Base-by-base conservation (phyloP, 106 monocot genomes). In the Apostasia ramifera region DNA sequence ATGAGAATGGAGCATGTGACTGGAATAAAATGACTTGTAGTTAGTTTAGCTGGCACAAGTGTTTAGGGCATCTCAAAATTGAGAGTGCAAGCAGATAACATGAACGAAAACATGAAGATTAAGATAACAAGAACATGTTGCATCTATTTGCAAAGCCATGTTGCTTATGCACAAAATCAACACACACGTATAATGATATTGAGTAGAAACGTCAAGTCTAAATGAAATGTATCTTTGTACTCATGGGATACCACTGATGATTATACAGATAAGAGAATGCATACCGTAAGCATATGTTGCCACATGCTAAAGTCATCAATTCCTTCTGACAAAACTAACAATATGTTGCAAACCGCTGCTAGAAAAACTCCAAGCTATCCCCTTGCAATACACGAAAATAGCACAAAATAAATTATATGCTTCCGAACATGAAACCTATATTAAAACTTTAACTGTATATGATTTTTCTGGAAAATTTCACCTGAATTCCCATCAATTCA, bases 401-500 rank as follows among this genome's bases (percentile, higher is more conserved):
- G 61, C 37, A 75, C 41, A 66, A 59, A 55, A 37, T 55, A 55
- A 59, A 75, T 78, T 59, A 86, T 66, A 68, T 74, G 70, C 37
- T 42, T 39, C 42, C 43, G 67, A 53, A 59, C 4, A 70, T 2
- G 2, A 38, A 73, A 47, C 44, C 68, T 61, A n/a, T 52, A 12
- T 1, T 9, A 71, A 61, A 44, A 45, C 4, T 13, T 26, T 26
- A 26, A 26, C 26, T 26, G 26, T 26, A 26, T 26, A 26, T 26
- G 2, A 13, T 65, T 69, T 66, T 61, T 57, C 13, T 41, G 13
- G 42, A 64, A 54, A 74, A 73, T 76, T 26, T 26, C 50, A 98
- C 98, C 98, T 98, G 93, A 66, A 98, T 87, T 60, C 83, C 82
- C 84, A 98, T 80, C 61, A 98, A 73, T 70, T 98, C 97, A 83